These are phyloP conservation scores for Paxillus involutus DNA, from an alignment of 768 basidiomycete genomes.

Conservation along the genomic window DNA sequence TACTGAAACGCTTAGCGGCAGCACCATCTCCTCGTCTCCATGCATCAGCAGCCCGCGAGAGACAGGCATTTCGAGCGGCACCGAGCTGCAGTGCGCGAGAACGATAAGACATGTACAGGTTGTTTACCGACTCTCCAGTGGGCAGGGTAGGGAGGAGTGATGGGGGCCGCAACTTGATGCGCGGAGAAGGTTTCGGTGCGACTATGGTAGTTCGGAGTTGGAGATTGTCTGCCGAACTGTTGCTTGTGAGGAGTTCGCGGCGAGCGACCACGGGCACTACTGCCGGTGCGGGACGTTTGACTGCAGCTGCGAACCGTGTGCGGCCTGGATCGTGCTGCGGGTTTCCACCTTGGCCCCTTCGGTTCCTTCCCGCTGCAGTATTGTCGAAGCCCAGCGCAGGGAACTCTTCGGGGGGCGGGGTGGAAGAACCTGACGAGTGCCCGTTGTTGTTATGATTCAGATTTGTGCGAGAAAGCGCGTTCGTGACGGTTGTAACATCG, in stretches of 20 bases:
- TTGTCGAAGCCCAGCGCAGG: constrained; percentile 59
- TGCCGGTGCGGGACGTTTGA: constrained; percentile 61
- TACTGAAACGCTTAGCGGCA: constrained; percentile 89
- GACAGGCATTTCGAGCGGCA: constrained; percentile 89
- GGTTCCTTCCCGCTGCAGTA: constrained; percentile 35
- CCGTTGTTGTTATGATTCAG: constrained; percentile 46
- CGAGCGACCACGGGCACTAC: constrained; percentile 43
- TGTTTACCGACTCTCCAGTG: constrained; percentile 79
- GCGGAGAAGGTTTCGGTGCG: constrained; percentile 79
- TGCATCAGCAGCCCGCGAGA: constrained; percentile 93
- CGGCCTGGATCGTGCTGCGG: constrained; percentile 76
- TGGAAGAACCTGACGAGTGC: constrained; percentile 35
- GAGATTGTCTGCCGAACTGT: constrained; percentile 53
- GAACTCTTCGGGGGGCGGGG: constrained; percentile 57
- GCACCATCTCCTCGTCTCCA: constrained; percentile 96
- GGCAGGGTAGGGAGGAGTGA: constrained; percentile 83
- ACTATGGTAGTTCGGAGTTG: constrained; percentile 69
- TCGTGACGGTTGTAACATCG: constrained; percentile 69
- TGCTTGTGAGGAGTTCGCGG: constrained; percentile 54
- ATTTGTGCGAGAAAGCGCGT: constrained; percentile 66
- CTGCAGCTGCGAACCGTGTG: constrained; percentile 88
- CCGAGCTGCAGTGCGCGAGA: constrained; percentile 88
- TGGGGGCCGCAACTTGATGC: constrained; percentile 82
- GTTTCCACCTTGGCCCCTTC: constrained; percentile 41
- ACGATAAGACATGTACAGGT: constrained; percentile 87